These are phyloP conservation scores for Podila epigama DNA, from an alignment of 192 early-diverging fungal genomes.

Conservation along the genomic window DNA sequence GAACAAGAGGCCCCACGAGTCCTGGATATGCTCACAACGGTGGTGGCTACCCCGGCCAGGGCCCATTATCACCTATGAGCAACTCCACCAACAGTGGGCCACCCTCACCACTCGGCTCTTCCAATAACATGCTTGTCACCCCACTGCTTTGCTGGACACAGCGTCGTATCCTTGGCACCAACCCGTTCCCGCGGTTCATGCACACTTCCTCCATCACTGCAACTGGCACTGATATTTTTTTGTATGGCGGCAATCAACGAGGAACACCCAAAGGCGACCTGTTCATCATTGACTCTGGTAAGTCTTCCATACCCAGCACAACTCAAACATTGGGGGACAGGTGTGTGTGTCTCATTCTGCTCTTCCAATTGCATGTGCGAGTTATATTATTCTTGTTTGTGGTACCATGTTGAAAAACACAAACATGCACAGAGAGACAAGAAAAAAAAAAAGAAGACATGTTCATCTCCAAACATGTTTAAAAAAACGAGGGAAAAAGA, in stretches of 20 bases:
- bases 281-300: slow-evolving; percentile 47
- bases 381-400: too few species aligned
- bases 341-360: too few species aligned
- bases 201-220: slow-evolving; percentile 33
- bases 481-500: not conserved
- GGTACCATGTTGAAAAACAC: not conserved
- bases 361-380: too few species aligned
- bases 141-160: slow-evolving; percentile 45
- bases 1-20: slow-evolving; percentile 27
- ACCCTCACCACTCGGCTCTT: slow-evolving; percentile 14
- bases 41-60: not conserved
- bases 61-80: not conserved
- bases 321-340: too few species aligned
- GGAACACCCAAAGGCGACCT: slow-evolving; percentile 37
- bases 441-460: not conserved
- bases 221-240: slow-evolving; percentile 35
- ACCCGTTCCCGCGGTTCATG: slow-evolving; percentile 40
- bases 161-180: slow-evolving; percentile 40
- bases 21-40: slow-evolving; percentile 9
- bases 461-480: not conserved
- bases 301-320: not conserved
- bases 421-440: not conserved
- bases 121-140: slow-evolving; percentile 8
- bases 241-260: slow-evolving; percentile 41
- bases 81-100: slow-evolving; percentile 1